A percentile compares a stretch with the other conserved stretches of the same genome.
Evolutionary conservation across 331 rosid species (phyloP).

Genomic region (Saraca asoca): DNA sequence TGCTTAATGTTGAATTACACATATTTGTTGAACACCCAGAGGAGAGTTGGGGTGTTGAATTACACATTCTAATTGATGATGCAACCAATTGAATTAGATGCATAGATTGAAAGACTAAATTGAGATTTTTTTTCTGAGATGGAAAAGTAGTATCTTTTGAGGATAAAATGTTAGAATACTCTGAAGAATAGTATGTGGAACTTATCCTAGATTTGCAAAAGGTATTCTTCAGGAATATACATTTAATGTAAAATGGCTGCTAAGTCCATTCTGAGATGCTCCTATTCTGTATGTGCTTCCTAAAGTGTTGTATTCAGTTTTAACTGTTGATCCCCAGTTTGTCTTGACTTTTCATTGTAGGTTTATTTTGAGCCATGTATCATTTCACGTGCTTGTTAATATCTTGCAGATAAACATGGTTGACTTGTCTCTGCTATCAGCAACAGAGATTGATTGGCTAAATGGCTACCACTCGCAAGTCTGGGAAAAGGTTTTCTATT

Average conservation of each 20-base stretch:
- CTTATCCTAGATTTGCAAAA: background rate
- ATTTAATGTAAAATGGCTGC: slow-evolving; percentile 11
- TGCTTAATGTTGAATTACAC: too few species aligned
- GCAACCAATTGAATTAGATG: too few species aligned
- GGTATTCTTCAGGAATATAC: background rate
- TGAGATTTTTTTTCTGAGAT: too few species aligned
- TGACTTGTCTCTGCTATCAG: slow-evolving; percentile 73
- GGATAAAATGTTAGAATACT: too few species aligned
- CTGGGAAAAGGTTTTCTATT: slow-evolving; percentile 82
- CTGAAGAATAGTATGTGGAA: background rate
- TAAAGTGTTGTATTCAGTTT: slow-evolving; percentile 19
- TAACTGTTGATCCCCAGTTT: background rate
- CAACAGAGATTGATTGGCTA: slow-evolving; percentile 73
- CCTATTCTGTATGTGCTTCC: slow-evolving; percentile 10
- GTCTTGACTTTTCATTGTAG: background rate
- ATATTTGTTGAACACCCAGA: too few species aligned
- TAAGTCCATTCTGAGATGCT: slow-evolving; percentile 6
- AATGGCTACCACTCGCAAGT: slow-evolving; percentile 80
- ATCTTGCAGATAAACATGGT: slow-evolving; percentile 79
- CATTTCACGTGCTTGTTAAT: slow-evolving; percentile 10
- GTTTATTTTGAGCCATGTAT: slow-evolving; percentile 16
- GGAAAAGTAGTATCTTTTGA: too few species aligned
- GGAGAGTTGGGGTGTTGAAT: too few species aligned
- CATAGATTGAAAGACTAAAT: too few species aligned
- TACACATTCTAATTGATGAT: too few species aligned